Evolutionary conservation across 805 yeast genomes (phyloP), one percentile per base, ranked within the genome.

Genomic region (Wickerhamiella sorbophila): DNA sequence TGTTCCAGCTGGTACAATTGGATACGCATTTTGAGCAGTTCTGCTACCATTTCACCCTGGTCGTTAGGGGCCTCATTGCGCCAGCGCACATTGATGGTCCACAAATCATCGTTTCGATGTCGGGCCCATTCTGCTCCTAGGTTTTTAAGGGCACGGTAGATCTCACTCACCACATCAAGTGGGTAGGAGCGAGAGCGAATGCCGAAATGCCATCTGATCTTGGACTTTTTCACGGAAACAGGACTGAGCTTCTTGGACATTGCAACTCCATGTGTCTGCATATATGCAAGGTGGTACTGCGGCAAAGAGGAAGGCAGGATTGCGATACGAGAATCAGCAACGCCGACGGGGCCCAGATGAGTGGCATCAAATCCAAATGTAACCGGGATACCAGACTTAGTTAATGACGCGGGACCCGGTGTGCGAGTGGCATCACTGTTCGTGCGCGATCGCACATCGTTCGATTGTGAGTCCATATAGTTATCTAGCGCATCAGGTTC

Each of bases 151-250:
- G 97, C 97, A 37, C 95, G 71, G 63, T 91, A 91, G 35, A 91
- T 87, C 59, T 91, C 98, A 21, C 96, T 95, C 97, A 91, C 91
- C 3, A 91, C 98, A 60, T 91, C 98, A 52, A 91, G 68, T 27
- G 98, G 97, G 58, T 91, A 91, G 1, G 95, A 84, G 54, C 96
- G 71, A 6, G 95, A 85, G 57, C 98, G 71, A 46, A 91, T 91
- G 50, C 98, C 98, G 57, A 91, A 91, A 66, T 91, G 98, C 98
- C 98, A 91, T 61, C 94, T 77, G 5, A 95, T 84, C 62, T 86
- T 88, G 47, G 88, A 81, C 59, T 84, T 85, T 60, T 88, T 86
- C 37, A 80, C 70, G 19, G 78, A 70, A 17, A 77, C 48, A 6
- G 66, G 65, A 24, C 56, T 51, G 31, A 57, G 52, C 44, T 61